A percentile compares a stretch with the other conserved stretches of the same genome.
Conservation (phyloP, 441 rosid species). For the Manihot esculenta region DNA sequence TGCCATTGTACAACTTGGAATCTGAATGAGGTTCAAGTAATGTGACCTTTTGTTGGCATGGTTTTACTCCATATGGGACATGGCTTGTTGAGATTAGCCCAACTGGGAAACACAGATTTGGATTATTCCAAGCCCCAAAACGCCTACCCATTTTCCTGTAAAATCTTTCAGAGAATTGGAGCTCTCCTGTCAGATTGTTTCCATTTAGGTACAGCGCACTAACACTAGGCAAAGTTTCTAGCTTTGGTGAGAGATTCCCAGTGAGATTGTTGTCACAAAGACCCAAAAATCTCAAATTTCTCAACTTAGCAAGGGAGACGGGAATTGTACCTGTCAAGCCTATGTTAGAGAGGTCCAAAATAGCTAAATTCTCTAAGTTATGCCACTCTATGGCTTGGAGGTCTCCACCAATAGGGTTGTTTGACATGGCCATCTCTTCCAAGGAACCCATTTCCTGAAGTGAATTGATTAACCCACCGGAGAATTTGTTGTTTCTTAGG, state of each 20-base stretch:
- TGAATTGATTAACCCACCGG: conserved; percentile 37
- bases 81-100: conserved; percentile 33
- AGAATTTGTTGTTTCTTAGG: conserved; percentile 31
- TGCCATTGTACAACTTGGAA: conserved; percentile 36
- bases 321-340: conserved; percentile 68
- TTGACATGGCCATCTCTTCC: conserved; percentile 64
- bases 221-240: conserved; percentile 63
- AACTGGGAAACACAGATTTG: conserved; percentile 60
- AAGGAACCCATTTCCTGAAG: conserved; percentile 55
- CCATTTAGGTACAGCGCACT: conserved; percentile 68
- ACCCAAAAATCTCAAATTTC: conserved; percentile 73
- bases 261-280: conserved; percentile 69
- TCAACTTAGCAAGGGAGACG: conserved; percentile 48
- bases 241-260: conserved; percentile 50
- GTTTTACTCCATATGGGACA: conserved; percentile 65
- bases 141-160: conserved; percentile 73
- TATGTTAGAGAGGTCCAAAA: conserved; percentile 62
- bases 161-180: conserved; percentile 53
- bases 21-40: conserved; percentile 36
- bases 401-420: conserved; percentile 60
- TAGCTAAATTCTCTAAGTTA: conserved; percentile 49
- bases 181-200: conserved; percentile 80
- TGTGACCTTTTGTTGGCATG: conserved; percentile 47
- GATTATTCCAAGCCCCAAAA: conserved; percentile 87
- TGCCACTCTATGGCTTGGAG: conserved; percentile 52